Evolutionary conservation across 495 filamentous ascomycete species (phyloP).

Genomic region (Aspergillus sparsus): DNA sequence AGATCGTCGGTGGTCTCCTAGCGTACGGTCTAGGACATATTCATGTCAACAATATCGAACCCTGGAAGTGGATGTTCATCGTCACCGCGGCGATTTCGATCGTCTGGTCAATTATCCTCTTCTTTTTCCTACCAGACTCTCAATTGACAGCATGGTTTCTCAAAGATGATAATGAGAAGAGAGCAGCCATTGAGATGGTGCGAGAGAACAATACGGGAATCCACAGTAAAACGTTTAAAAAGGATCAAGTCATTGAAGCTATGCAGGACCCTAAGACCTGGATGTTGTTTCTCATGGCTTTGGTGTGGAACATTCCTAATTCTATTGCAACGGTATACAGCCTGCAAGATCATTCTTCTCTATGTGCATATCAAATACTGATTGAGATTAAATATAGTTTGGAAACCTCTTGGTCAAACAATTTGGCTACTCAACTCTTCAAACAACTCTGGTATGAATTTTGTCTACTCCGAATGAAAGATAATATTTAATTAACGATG

Average conservation of each 20-base stretch:
- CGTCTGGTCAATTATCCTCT: not conserved
- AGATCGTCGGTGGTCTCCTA: not conserved
- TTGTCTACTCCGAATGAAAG: too few species aligned
- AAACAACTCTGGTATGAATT: slow-evolving; percentile 1
- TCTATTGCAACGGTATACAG: not conserved
- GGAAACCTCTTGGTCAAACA: not conserved
- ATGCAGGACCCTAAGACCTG: not conserved
- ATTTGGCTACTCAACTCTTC: not conserved
- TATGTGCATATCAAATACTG: not conserved
- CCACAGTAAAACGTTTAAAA: not conserved
- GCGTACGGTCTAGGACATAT: not conserved
- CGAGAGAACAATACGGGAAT: not conserved
- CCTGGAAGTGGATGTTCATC: not conserved
- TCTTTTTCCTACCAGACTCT: not conserved
- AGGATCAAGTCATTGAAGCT: not conserved
- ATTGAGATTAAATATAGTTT: not conserved
- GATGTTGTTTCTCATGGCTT: not conserved
- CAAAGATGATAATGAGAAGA: not conserved
- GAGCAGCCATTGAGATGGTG: not conserved
- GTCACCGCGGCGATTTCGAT: not conserved
- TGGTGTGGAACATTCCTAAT: not conserved
- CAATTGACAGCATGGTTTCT: not conserved
- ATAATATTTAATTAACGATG: not conserved
- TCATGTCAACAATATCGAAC: not conserved
- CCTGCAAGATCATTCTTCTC: not conserved